These are phyloP conservation scores for Albugo laibachii DNA, from an alignment of 352 stramenopile species.

Conservation along the genomic window DNA sequence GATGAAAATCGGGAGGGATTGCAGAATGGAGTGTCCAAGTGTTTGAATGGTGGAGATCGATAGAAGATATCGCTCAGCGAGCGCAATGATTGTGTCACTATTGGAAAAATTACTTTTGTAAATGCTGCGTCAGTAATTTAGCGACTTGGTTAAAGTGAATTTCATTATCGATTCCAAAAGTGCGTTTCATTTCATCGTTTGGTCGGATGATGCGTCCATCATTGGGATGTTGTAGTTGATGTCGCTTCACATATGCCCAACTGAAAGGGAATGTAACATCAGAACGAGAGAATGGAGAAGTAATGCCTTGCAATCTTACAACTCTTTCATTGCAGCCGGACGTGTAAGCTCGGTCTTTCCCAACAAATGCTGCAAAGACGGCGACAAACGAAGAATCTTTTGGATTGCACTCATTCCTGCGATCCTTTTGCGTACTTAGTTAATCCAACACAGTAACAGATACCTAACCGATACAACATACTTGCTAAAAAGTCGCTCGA, in stretches of 20 bases:
- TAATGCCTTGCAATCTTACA: constrained; percentile 19
- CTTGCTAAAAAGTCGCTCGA: too few relatives aligned
- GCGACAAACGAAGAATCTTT: constrained; percentile 42
- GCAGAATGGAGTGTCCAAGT: too few relatives aligned
- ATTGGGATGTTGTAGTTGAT: constrained; percentile 50
- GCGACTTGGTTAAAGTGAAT: constrained; percentile 61
- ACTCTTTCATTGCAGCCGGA: constrained; percentile 48
- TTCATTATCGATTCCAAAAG: constrained; percentile 32
- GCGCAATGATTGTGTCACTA: background rate
- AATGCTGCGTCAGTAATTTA: constrained; percentile 45
- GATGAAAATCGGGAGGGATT: too few relatives aligned
- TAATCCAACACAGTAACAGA: too few relatives aligned
- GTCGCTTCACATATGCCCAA: constrained; percentile 56
- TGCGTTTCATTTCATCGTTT: constrained; percentile 40
- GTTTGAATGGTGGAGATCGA: too few relatives aligned
- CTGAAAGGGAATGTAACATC: constrained; percentile 9
- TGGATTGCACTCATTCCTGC: constrained; percentile 6
- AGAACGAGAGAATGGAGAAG: background rate
- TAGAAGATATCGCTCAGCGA: background rate
- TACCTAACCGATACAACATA: too few relatives aligned
- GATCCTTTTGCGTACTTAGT: background rate
- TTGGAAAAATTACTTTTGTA: constrained; percentile 17
- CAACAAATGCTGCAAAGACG: constrained; percentile 28
- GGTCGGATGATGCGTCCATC: constrained; percentile 47
- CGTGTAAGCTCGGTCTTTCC: constrained; percentile 51